Conservation (phyloP, 2,329 filamentous ascomycete species). For the Pseudocercospora crystallina region DNA sequence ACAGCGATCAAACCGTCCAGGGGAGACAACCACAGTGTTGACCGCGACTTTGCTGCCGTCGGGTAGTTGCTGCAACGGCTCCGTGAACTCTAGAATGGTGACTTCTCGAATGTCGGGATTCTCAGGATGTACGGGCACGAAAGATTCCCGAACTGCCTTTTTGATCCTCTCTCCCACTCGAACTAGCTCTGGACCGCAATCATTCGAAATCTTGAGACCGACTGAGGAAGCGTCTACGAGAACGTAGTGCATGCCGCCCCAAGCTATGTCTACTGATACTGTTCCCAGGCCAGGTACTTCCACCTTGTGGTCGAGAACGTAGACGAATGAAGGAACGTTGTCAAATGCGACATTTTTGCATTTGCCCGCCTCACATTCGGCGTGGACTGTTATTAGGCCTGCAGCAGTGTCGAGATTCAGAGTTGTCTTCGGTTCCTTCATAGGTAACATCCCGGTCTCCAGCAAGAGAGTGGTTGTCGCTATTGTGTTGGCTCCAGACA, state of each 20-base stretch:
- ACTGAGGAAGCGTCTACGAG: constrained; percentile 43
- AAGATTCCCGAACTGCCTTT: constrained; percentile 37
- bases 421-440: constrained; percentile 46
- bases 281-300: constrained; percentile 44
- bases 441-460: constrained; percentile 50
- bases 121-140: constrained; percentile 45
- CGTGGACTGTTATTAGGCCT: constrained; percentile 43
- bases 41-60: constrained; percentile 32
- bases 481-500: constrained; percentile 50
- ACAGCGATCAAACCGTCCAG: constrained; percentile 48
- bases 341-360: constrained; percentile 47
- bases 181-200: constrained; percentile 39
- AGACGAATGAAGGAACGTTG: constrained; percentile 48
- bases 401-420: constrained; percentile 48
- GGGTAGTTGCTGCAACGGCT: constrained; percentile 32
- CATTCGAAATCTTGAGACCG: constrained; percentile 34
- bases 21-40: constrained; percentile 47
- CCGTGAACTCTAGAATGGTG: constrained; percentile 42
- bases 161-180: constrained; percentile 48
- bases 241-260: constrained; percentile 49
- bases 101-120: constrained; percentile 45
- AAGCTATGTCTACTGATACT: constrained; percentile 47
- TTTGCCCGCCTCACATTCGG: constrained; percentile 46
- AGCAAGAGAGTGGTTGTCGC: constrained; percentile 47
- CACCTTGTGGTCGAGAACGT: constrained; percentile 41